phyloP scores from a whole-genome alignment of 306 rosid species.

The Sphenostylis stenocarpa region DNA sequence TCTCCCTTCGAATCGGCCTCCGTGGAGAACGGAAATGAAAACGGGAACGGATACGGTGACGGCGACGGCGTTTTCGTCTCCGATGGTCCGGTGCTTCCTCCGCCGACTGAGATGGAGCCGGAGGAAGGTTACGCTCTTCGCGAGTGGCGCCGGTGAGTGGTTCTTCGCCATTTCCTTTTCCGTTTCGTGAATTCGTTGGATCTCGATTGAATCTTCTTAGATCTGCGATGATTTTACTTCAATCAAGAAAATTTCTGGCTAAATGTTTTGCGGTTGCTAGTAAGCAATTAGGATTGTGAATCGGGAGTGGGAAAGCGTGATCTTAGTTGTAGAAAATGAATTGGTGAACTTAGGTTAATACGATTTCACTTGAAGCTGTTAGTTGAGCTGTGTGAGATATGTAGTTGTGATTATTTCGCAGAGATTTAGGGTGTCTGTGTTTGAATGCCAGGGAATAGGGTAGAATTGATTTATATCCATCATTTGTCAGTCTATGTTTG shows the following conservation, averaged over 20 bases:
- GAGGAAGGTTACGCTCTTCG: slow-evolving; percentile 95
- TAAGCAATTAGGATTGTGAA: neutral
- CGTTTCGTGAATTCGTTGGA: slow-evolving; percentile 31
- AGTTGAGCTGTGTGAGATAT: slow-evolving; percentile 1
- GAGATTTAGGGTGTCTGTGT: slow-evolving; percentile 17
- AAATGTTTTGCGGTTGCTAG: neutral
- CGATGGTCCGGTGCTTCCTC: slow-evolving; percentile 89
- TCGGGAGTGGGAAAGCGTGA: slow-evolving; percentile 16
- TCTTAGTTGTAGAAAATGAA: slow-evolving; percentile 17
- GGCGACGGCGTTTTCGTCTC: slow-evolving; percentile 66
- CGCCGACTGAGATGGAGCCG: slow-evolving; percentile 73
- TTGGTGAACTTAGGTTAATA: slow-evolving; percentile 24
- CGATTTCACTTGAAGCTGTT: slow-evolving; percentile 27
- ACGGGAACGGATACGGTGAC: slow-evolving; percentile 52
- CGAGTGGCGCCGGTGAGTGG: slow-evolving; percentile 96
- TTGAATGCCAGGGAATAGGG: neutral
- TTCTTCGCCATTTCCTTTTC: slow-evolving; percentile 26
- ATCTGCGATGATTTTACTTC: slow-evolving; percentile 41
- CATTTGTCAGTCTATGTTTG: neutral
- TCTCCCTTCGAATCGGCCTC: slow-evolving; percentile 68
- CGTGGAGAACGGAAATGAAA: slow-evolving; percentile 71
- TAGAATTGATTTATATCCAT: slow-evolving; percentile 23
- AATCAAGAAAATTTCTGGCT: neutral
- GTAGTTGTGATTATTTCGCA: neutral
- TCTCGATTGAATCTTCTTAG: slow-evolving; percentile 44